Evolutionary conservation across 495 filamentous ascomycete species (phyloP).

Genomic region (Hyaloscypha variabilis): DNA sequence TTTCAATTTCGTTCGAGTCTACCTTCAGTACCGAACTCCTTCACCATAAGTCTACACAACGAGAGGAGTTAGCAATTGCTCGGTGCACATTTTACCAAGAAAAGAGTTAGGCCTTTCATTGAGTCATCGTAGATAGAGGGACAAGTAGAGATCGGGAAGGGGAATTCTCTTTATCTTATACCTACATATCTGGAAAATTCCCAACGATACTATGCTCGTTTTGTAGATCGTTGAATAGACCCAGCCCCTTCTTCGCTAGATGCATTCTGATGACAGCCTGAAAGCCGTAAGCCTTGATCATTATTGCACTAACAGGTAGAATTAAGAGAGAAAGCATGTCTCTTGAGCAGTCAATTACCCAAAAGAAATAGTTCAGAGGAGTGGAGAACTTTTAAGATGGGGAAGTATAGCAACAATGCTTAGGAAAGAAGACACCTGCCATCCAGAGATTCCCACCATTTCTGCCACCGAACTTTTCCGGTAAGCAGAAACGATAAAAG

Average conservation of each 20-base stretch:
- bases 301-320: too few species aligned
- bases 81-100: not conserved
- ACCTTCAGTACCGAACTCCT: constrained; percentile 50
- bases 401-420: too few species aligned
- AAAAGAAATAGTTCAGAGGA: too few species aligned
- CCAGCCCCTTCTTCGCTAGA: constrained; percentile 55
- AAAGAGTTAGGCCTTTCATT: not conserved
- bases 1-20: constrained; percentile 44
- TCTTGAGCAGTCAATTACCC: too few species aligned
- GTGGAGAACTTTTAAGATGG: too few species aligned
- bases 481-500: constrained; percentile 58
- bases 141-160: not conserved
- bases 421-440: too few species aligned
- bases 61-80: not conserved
- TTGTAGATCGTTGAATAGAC: constrained; percentile 63
- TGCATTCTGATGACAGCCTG: constrained; percentile 58
- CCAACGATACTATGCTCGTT: constrained; percentile 61
- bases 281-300: too few species aligned
- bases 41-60: constrained; percentile 46
- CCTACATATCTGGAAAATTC: constrained; percentile 56
- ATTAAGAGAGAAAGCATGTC: too few species aligned
- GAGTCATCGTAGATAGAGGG: not conserved
- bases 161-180: not conserved
- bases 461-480: constrained; percentile 55
- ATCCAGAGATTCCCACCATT: constrained; percentile 59